Base-by-base conservation (phyloP, 148 eudicot species). In the Vaccinium macrocarpon region DNA sequence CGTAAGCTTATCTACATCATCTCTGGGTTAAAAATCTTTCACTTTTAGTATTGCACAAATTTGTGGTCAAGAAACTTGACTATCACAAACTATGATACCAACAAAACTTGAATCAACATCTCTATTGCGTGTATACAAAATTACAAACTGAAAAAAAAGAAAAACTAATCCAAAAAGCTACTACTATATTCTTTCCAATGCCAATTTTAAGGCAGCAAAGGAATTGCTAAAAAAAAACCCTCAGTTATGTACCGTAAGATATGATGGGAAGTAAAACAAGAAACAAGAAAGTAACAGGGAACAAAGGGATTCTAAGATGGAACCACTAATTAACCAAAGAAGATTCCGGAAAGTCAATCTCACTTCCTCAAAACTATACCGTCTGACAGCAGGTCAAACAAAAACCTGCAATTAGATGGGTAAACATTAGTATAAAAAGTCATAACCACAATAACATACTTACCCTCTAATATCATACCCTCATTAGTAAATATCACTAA, bases 111-210 rank as follows among this genome's bases (percentile, higher is more conserved):
- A 32, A 74, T 74, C 49, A 62, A 48, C 50, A 46, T 64, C 27
- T 46, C 5, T 42, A 7, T 64, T 42, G 74, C 64, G 21, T 32
- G 16, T 51, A 5, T 51, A 29, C 77, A 66, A 66, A 51, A 9
- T 16, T 51, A 29, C 77, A 66, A 66, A 51, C 18, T 16, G 18
- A 70, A 71, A 82, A 32, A 15, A 68, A 50, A 82, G 52, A 9
- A 53, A 66, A 81, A 35, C 51, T 27, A 23, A 23, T 81, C 57
- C 52, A 66, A 82, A 76, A 82, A 70, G 64, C 16, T 29, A 50
- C 16, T 29, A 50, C 64, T 52, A 70, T 11, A 52, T 32, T 4
- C 8, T 51, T 71, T 53, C 73, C 18, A 18, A 9, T 59, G 59
- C 57, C 82, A 46, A n/a, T 23, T 51, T 82, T 35, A 66, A 68